Base-by-base conservation (phyloP, 2,329 filamentous ascomycete genomes). In the Anthostomella pinea region DNA sequence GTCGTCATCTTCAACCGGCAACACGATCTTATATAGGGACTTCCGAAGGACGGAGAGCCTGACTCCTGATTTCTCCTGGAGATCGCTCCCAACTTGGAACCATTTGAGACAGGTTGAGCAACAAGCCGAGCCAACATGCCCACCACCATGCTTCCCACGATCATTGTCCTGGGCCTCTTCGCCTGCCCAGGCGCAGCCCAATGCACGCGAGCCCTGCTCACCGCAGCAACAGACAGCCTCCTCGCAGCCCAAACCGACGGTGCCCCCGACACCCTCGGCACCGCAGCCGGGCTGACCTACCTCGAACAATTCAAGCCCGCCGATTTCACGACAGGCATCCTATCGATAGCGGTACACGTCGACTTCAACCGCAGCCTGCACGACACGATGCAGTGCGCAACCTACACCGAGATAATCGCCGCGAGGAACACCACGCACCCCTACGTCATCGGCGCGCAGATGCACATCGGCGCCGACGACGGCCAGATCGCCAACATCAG, bases 381-480 rank as follows among this genome's bases (percentile, higher is more conserved):
- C 50, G 62, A 65, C 52, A 61, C 62, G 33, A 57, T 52, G n/a
- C 45, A 51, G 31, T 65, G 62, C 43, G 58, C 59, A n/a, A 59
- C 59, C 19, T 65, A 54, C 51, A 59, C 60, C 5, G 62, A 65
- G 51, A 49, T 63, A 43, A 53, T 64, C 39, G 51, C 63, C 14
- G 55, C 60, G 6, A 51, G 49, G 35, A 37, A 42, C 17, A n/a
- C n/a, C n/a, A 25, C 56, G 16, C 53, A 58, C 39, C 64, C 62
- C 6, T 65, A 66, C 39, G 64, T 66, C 15, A 49, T 66, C 35
- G 63, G 60, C 30, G 58, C 57, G 15, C 64, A 64, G 45, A 48
- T 64, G 40, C 53, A 51, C 40, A 54, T 59, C 34, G 42, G 43
- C 17, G 41, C 51, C 44, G 38, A 46, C 24, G 43, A 46, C 36